These are phyloP conservation scores for Pholiota molesta DNA, from an alignment of 768 basidiomycete genomes.

Conservation along the genomic window DNA sequence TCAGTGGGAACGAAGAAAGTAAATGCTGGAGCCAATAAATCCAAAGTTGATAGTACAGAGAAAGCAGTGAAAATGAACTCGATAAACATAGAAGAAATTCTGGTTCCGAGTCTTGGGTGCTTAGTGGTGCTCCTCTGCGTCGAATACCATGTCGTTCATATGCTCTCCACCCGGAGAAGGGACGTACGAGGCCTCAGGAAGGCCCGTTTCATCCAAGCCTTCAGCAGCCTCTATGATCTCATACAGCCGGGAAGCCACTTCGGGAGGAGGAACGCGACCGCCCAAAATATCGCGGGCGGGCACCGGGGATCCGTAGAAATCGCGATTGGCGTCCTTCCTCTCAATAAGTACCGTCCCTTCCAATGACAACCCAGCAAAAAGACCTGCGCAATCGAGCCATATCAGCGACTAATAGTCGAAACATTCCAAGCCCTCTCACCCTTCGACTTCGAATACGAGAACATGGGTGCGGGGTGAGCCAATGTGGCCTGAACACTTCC, in stretches of 20 bases:
- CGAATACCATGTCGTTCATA: constrained; percentile 69
- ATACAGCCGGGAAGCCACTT: constrained; percentile 89
- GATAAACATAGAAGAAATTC: not conserved
- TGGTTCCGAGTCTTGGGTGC: constrained; percentile 6
- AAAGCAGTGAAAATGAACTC: too few species aligned
- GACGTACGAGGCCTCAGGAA: constrained; percentile 81
- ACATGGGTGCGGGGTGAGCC: constrained; percentile 96
- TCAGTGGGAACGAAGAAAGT: not conserved
- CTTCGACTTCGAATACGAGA: constrained; percentile 95
- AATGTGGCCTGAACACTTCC: constrained; percentile 86
- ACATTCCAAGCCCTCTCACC: constrained; percentile 46
- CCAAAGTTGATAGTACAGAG: not conserved
- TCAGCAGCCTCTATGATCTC: constrained; percentile 97
- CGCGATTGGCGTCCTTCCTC: constrained; percentile 93
- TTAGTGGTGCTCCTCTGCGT: constrained; percentile 59
- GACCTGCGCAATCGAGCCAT: constrained; percentile 47
- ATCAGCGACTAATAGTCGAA: constrained; percentile 4
- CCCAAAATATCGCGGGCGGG: constrained; percentile 90
- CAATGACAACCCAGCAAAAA: constrained; percentile 93
- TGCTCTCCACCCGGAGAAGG: constrained; percentile 68
- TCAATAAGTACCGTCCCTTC: constrained; percentile 96
- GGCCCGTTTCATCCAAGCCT: constrained; percentile 82
- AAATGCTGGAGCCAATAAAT: not conserved
- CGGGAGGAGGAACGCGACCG: constrained; percentile 95
- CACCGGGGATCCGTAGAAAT: constrained; percentile 92